phyloP scores from a whole-genome alignment of 306 rosid genomes.

The Morella rubra region DNA sequence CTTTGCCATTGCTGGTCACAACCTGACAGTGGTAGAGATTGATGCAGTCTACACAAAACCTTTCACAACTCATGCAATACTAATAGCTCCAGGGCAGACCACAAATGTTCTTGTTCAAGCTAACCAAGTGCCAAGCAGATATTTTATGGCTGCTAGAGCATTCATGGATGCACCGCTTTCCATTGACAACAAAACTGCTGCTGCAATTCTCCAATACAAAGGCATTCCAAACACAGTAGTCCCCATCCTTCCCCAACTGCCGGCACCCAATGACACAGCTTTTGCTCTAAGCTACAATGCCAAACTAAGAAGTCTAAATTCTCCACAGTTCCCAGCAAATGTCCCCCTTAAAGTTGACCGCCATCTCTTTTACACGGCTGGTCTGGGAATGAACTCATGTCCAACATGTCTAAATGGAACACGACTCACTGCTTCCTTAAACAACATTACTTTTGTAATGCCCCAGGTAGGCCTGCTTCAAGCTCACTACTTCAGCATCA shows the following conservation, averaged over 20 bases:
- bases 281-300: constrained; percentile 20
- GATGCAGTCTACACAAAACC: constrained; percentile 42
- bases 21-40: constrained; percentile 35
- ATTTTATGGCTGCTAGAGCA: constrained; percentile 36
- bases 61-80: constrained; percentile 30
- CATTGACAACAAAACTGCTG: constrained; percentile 32
- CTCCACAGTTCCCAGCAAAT: constrained; percentile 31
- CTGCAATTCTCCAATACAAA: constrained; percentile 33
- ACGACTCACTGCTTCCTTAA: constrained; percentile 32
- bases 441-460: constrained; percentile 40
- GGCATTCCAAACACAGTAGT: constrained; percentile 28
- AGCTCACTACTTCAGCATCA: constrained; percentile 37
- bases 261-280: constrained; percentile 28
- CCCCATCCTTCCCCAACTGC: constrained; percentile 32
- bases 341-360: constrained; percentile 35
- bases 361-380: constrained; percentile 30
- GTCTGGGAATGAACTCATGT: constrained; percentile 33
- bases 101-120: constrained; percentile 36
- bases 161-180: constrained; percentile 36
- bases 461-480: constrained; percentile 37
- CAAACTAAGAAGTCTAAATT: constrained; percentile 29
- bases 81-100: constrained; percentile 41
- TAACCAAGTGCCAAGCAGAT: constrained; percentile 25
- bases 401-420: constrained; percentile 32
- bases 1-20: constrained; percentile 35